A percentile compares a stretch with the other conserved stretches of the same genome.
These are phyloP conservation scores for Bjerkandera adusta DNA, from an alignment of 1,284 basidiomycete species.

Conservation along the genomic window DNA sequence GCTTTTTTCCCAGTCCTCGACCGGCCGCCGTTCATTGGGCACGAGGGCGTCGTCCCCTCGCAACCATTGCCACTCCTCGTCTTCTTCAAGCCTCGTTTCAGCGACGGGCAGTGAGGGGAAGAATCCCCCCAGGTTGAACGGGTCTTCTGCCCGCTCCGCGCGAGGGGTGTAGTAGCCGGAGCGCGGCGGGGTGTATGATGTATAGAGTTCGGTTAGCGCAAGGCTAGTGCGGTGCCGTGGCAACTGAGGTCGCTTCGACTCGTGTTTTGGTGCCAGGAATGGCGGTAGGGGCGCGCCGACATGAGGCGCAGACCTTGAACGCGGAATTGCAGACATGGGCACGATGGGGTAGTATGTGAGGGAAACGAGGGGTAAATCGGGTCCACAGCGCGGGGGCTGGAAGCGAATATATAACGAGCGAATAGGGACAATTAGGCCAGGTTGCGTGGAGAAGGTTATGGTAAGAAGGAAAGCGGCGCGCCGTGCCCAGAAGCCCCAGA, in stretches of 20 bases:
- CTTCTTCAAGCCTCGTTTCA: conserved; percentile 11
- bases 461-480: background rate
- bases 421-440: too few species aligned
- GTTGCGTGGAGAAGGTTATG: conserved; percentile 3
- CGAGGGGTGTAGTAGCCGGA: conserved; percentile 19
- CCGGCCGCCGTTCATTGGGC: background rate
- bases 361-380: background rate
- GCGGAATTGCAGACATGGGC: conserved; percentile 25
- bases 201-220: conserved; percentile 9
- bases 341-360: background rate
- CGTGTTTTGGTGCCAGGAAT: conserved; percentile 3
- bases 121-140: conserved; percentile 49
- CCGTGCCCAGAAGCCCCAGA: background rate
- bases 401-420: too few species aligned
- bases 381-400: conserved; percentile 9
- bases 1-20: background rate
- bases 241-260: conserved; percentile 14
- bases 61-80: conserved; percentile 41
- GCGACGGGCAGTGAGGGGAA: conserved; percentile 38
- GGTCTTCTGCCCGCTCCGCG: conserved; percentile 35
- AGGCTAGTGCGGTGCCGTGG: conserved; percentile 23
- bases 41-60: conserved; percentile 25
- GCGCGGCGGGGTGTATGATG: conserved; percentile 2
- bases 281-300: conserved; percentile 13
- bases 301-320: conserved; percentile 28